Conservation (phyloP, 2,329 filamentous ascomycete species). For the Pseudopithomyces chartarum region DNA sequence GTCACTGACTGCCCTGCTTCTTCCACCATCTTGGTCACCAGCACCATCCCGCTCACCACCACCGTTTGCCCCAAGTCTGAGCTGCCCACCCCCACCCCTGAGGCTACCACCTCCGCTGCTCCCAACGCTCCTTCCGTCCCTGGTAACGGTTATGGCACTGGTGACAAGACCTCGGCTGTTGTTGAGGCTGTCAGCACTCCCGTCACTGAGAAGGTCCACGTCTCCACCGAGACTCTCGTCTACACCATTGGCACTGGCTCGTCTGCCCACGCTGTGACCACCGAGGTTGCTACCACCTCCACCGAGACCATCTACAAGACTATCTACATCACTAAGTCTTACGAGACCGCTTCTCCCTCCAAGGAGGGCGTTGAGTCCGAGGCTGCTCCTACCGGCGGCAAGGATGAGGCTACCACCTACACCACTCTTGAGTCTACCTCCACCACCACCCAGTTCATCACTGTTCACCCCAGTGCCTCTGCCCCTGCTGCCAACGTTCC, state of each 20-base stretch:
- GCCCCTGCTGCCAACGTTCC: neutral
- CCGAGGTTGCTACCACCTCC: constrained; percentile 35
- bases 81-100: constrained; percentile 5
- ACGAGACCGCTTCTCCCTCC: constrained; percentile 1
- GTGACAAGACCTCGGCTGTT: neutral
- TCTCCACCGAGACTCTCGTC: constrained; percentile 49
- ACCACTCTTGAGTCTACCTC: constrained; percentile 40
- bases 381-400: constrained; percentile 1
- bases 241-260: constrained; percentile 44
- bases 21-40: constrained; percentile 45
- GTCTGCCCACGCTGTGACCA: constrained; percentile 53
- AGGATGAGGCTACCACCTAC: constrained; percentile 19
- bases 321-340: constrained; percentile 22
- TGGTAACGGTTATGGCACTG: neutral
- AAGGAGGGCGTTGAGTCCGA: neutral
- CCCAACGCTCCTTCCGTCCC: neutral
- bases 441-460: constrained; percentile 43
- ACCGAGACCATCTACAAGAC: constrained; percentile 42
- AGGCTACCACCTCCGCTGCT: constrained; percentile 1
- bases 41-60: constrained; percentile 47
- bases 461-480: constrained; percentile 36
- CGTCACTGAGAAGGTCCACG: constrained; percentile 35
- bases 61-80: constrained; percentile 47
- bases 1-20: constrained; percentile 46
- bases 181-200: constrained; percentile 18